Conservation (phyloP, 768 basidiomycete species). For the Kwoniella dejecticola region DNA sequence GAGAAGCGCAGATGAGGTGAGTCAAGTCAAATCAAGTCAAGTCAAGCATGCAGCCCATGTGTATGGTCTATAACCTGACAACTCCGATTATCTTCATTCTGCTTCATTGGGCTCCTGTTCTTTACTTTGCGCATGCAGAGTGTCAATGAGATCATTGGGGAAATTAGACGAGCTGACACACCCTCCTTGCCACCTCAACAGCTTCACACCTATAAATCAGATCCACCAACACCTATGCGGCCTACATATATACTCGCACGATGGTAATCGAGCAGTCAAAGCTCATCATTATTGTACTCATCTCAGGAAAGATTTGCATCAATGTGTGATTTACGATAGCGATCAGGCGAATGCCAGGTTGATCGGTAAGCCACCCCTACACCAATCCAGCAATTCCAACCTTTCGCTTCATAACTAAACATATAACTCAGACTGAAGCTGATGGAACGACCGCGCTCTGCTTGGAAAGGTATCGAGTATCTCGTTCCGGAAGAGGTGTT, state of each 20-base stretch:
- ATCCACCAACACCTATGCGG: constrained; percentile 52
- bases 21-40: constrained; percentile 3
- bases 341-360: constrained; percentile 59
- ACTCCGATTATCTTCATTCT: no score
- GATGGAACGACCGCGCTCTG: background rate
- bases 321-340: constrained; percentile 61
- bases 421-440: no score
- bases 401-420: no score
- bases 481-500: constrained; percentile 61
- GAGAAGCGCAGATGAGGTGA: constrained; percentile 46
- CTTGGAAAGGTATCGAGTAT: constrained; percentile 60
- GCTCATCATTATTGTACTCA: constrained; percentile 61
- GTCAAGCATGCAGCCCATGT: background rate
- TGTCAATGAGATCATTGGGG: no score
- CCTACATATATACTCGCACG: constrained; percentile 44
- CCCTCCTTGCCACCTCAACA: no score
- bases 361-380: constrained; percentile 53
- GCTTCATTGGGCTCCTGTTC: no score
- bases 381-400: background rate
- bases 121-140: no score
- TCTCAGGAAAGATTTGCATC: constrained; percentile 57
- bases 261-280: constrained; percentile 55
- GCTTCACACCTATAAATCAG: constrained; percentile 49
- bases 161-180: no score
- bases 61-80: background rate